These are phyloP conservation scores for Trichosporon coremiiforme DNA, from an alignment of 1,284 basidiomycete genomes.

Conservation along the genomic window DNA sequence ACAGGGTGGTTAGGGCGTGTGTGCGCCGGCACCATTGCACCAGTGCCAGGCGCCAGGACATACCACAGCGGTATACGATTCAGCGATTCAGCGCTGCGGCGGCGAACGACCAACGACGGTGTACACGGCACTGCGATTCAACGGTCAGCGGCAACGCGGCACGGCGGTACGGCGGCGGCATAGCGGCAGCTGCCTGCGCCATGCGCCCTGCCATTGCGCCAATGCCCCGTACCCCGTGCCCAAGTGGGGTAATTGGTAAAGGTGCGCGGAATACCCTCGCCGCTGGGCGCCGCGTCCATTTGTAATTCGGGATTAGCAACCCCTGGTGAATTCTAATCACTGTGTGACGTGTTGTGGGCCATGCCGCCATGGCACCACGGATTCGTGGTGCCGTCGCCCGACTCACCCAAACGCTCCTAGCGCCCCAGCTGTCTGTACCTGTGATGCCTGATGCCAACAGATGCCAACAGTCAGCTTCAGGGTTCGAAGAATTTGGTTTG, in stretches of 20 bases:
- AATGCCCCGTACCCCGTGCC: not conserved
- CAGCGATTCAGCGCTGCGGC: too few species aligned
- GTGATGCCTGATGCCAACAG: not conserved
- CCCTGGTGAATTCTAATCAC: not conserved
- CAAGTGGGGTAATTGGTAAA: not conserved
- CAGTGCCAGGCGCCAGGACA: not conserved
- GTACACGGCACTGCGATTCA: too few species aligned
- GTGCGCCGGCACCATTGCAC: not conserved
- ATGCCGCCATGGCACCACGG: not conserved
- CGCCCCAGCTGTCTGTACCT: not conserved
- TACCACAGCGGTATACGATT: not conserved
- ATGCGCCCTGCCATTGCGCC: not conserved
- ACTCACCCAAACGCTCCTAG: not conserved
- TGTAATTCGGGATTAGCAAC: not conserved
- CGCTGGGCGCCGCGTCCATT: not conserved
- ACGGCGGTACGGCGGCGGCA: not conserved
- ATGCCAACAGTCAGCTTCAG: not conserved
- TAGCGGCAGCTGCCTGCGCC: not conserved
- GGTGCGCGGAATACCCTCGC: not conserved
- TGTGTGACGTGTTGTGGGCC: not conserved
- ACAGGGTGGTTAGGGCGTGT: not conserved
- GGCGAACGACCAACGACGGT: too few species aligned
- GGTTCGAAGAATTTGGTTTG: slow-evolving; percentile 2
- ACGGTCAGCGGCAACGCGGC: not conserved
- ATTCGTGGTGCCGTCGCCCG: not conserved